phyloP scores from a whole-genome alignment of 1,284 basidiomycete genomes.

The Ganoderma leucocontextum region DNA sequence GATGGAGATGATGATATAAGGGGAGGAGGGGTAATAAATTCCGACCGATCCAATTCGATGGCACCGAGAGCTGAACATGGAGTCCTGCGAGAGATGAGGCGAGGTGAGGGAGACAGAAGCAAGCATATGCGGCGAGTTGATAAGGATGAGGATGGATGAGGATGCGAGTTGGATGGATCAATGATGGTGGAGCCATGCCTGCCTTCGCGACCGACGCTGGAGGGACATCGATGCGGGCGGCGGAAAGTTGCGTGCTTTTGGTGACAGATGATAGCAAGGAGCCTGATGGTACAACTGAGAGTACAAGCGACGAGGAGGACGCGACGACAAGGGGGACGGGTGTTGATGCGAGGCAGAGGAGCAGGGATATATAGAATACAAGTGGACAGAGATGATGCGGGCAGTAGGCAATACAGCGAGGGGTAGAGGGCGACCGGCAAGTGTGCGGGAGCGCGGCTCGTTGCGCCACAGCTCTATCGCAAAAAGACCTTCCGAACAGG shows the following conservation, averaged over 20 bases:
- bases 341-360: constrained; percentile 17
- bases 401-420: constrained; percentile 25
- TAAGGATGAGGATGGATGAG: constrained; percentile 5
- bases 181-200: constrained; percentile 17
- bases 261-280: constrained; percentile 28
- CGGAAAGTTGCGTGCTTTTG: constrained; percentile 30
- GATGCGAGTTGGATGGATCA: constrained; percentile 22
- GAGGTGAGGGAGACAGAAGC: constrained; percentile 21
- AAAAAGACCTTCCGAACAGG: constrained; percentile 9
- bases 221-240: constrained; percentile 15
- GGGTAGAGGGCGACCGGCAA: constrained; percentile 4
- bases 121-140: constrained; percentile 14
- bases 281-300: constrained; percentile 27
- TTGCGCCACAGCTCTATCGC: constrained; percentile 15
- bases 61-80: constrained; percentile 28
- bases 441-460: neutral
- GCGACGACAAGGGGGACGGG: constrained; percentile 10
- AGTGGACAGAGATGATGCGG: constrained; percentile 14
- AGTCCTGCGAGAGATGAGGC: constrained; percentile 25
- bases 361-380: constrained; percentile 24
- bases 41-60: constrained; percentile 30
- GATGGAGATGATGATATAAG: constrained; percentile 10
- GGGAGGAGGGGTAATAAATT: constrained; percentile 15
- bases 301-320: constrained; percentile 19
- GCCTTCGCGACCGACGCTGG: constrained; percentile 16